phyloP scores from a whole-genome alignment of 2,329 filamentous ascomycete species.

The Elsinoe batatas region DNA sequence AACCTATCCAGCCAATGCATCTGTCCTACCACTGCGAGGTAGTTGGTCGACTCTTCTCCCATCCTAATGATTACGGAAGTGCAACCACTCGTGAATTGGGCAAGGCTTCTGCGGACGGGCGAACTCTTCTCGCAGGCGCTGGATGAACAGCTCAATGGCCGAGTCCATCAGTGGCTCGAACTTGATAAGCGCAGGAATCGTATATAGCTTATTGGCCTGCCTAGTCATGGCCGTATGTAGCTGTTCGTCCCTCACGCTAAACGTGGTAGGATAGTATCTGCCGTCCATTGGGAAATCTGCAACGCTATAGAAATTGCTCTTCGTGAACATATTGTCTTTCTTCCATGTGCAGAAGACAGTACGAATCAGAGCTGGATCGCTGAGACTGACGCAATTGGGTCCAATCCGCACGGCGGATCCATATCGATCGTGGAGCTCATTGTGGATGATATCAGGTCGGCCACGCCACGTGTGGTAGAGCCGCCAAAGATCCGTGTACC shows the following conservation, averaged over 20 bases:
- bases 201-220: conserved; percentile 7
- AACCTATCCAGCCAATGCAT: conserved; percentile 11
- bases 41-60: conserved; percentile 1
- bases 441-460: conserved; percentile 9
- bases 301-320: conserved; percentile 9
- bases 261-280: conserved; percentile 9
- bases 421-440: conserved; percentile 9
- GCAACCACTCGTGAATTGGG: conserved; percentile 9
- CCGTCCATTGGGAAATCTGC: conserved; percentile 9
- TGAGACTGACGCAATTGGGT: conserved; percentile 14
- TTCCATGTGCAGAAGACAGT: conserved; percentile 12
- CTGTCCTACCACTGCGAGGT: conserved; percentile 10
- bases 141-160: neutral
- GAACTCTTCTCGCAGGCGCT: conserved; percentile 5
- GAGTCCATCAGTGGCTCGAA: conserved; percentile 9
- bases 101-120: neutral
- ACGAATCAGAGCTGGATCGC: conserved; percentile 8
- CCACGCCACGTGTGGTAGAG: conserved; percentile 23
- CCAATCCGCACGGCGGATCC: conserved; percentile 15
- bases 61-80: conserved; percentile 10
- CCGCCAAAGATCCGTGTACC: conserved; percentile 27
- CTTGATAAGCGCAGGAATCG: conserved; percentile 9
- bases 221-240: conserved; percentile 1
- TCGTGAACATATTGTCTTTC: neutral
- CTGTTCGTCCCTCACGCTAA: conserved; percentile 10